Evolutionary conservation across 106 monocot genomes (phyloP).

Genomic region (Iris macrosiphon): DNA sequence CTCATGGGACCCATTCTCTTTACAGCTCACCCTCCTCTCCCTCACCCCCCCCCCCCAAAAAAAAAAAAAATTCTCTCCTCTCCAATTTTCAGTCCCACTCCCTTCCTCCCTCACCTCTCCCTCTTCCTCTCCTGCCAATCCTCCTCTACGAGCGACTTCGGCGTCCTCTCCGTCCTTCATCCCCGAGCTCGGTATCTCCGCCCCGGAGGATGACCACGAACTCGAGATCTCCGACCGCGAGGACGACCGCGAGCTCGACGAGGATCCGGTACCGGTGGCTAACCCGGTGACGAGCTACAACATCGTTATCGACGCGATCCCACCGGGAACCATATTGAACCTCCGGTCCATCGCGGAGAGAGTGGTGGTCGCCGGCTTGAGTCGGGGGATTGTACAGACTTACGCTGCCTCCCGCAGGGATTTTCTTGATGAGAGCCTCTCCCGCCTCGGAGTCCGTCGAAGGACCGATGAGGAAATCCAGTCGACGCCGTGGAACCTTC

Average conservation of each 20-base stretch:
- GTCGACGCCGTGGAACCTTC: slow-evolving; percentile 36
- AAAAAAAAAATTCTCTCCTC: no score
- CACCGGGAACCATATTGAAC: slow-evolving; percentile 45
- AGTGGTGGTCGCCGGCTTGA: slow-evolving; percentile 55
- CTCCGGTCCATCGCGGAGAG: slow-evolving; percentile 49
- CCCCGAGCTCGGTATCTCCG: no score
- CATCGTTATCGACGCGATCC: slow-evolving; percentile 61
- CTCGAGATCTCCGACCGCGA: slow-evolving; percentile 23
- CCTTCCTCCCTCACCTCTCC: no score
- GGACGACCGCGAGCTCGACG: slow-evolving; percentile 19
- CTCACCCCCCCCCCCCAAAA: no score
- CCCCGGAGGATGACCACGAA: no score
- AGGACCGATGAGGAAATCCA: slow-evolving; percentile 40
- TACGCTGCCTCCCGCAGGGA: slow-evolving; percentile 40
- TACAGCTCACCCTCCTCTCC: no score
- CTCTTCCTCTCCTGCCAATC: no score
- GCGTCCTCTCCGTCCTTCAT: no score
- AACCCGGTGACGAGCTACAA: slow-evolving; percentile 51
- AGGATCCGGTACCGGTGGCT: slow-evolving; percentile 52
- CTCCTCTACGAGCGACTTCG: no score
- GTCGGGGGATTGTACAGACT: slow-evolving; percentile 41
- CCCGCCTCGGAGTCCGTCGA: slow-evolving; percentile 43
- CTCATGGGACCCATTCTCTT: no score
- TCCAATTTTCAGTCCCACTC: no score
- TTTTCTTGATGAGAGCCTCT: slow-evolving; percentile 60